Evolutionary conservation across 75 land plant species (phyloP).

Genomic region (Larix kaempferi): DNA sequence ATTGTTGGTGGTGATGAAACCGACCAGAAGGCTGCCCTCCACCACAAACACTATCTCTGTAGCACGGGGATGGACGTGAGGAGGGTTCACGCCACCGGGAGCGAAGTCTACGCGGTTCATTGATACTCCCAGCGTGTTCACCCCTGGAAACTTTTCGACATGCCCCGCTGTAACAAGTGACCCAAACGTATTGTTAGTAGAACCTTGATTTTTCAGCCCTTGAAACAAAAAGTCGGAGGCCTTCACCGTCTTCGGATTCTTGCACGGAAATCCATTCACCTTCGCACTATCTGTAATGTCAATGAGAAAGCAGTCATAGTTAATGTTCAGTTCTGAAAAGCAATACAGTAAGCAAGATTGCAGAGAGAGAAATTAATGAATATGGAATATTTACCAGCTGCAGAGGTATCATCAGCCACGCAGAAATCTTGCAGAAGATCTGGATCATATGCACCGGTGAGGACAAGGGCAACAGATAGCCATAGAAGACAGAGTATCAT

Average conservation of each 20-base stretch:
- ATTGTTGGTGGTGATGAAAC: conserved; percentile 56
- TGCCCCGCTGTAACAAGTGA: conserved; percentile 39
- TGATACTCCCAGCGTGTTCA: conserved; percentile 55
- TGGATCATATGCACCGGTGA: conserved; percentile 5
- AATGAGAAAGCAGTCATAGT: not conserved
- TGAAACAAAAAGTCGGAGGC: conserved; percentile 1
- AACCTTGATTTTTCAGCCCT: conserved; percentile 17
- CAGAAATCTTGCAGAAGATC: conserved; percentile 12
- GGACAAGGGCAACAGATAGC: not conserved
- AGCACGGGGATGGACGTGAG: conserved; percentile 72
- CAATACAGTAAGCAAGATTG: not conserved
- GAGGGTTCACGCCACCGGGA: conserved; percentile 57
- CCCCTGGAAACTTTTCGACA: conserved; percentile 39
- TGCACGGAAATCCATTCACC: conserved; percentile 17
- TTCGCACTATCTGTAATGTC: not conserved
- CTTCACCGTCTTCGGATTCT: not conserved
- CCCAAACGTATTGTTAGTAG: conserved; percentile 35
- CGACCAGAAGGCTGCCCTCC: conserved; percentile 47
- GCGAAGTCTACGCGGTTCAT: conserved; percentile 40
- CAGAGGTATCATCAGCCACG: conserved; percentile 10
- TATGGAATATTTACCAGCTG: not conserved
- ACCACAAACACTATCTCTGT: conserved; percentile 59
- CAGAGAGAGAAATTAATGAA: too few species aligned
- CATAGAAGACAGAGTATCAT: not conserved
- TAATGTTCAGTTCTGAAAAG: not conserved